A percentile compares a stretch with the other conserved stretches of the same genome.
Conservation (phyloP, 345 rosid genomes). For the Corchorus olitorius region DNA sequence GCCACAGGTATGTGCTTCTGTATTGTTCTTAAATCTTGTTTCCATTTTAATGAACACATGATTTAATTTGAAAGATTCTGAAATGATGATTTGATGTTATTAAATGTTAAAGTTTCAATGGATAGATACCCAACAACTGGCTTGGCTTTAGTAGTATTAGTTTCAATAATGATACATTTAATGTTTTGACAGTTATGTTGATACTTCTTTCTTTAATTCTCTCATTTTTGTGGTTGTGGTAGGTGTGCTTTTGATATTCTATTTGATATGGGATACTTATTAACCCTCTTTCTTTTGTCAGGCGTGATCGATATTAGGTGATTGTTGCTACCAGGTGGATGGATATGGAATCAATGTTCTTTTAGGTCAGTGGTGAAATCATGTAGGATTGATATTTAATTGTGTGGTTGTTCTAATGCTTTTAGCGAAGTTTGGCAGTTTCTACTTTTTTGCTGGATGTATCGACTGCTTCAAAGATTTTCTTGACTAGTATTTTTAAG, state of each 20-base stretch:
- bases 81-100: not conserved
- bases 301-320: constrained; percentile 20
- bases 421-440: not conserved
- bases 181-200: not conserved
- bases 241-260: too few species aligned
- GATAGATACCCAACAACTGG: not conserved
- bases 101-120: not conserved
- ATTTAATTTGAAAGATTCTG: not conserved
- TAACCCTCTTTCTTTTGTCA: not conserved
- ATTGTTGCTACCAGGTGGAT: not conserved
- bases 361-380: constrained; percentile 11
- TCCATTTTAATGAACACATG: not conserved
- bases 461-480: not conserved
- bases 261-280: not conserved
- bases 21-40: not conserved
- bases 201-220: not conserved
- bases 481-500: not conserved
- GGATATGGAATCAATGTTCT: not conserved
- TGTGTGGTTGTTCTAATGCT: not conserved
- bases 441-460: constrained; percentile 1
- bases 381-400: constrained; percentile 7
- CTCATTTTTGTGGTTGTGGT: not conserved
- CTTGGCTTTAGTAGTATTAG: not conserved
- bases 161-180: not conserved
- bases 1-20: constrained; percentile 60